phyloP scores from a whole-genome alignment of 2,329 filamentous ascomycete genomes.

The Venturia oleaginea region DNA sequence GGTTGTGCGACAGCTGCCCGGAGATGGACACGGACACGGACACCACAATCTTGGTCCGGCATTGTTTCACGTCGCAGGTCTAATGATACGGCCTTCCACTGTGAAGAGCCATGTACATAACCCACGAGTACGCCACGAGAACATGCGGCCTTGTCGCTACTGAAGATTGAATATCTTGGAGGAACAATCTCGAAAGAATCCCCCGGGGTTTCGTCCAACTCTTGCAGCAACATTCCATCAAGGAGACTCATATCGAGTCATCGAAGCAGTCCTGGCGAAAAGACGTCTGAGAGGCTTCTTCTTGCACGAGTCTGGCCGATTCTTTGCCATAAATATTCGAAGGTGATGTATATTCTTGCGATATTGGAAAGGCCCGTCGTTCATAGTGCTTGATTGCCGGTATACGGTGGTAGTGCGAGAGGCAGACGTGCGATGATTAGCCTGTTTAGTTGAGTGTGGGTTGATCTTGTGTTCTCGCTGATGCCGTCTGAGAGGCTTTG shows the following conservation, averaged over 20 bases:
- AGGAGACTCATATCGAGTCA: constrained; percentile 43
- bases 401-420: constrained; percentile 56
- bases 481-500: neutral
- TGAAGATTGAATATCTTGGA: constrained; percentile 41
- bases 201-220: neutral
- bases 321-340: constrained; percentile 56
- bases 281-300: constrained; percentile 22
- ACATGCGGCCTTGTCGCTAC: constrained; percentile 52
- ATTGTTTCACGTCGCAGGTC: neutral
- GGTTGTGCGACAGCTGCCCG: too few relatives aligned
- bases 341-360: constrained; percentile 59
- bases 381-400: constrained; percentile 51
- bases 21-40: neutral
- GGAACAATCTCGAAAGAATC: too few relatives aligned
- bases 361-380: constrained; percentile 59
- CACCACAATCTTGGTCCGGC: neutral
- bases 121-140: constrained; percentile 65
- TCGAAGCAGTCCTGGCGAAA: constrained; percentile 24
- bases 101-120: constrained; percentile 74
- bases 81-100: constrained; percentile 53
- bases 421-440: constrained; percentile 59
- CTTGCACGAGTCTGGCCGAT: constrained; percentile 30
- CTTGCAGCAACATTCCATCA: constrained; percentile 35
- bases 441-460: constrained; percentile 47
- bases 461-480: neutral